Evolutionary conservation across 2,329 filamentous ascomycete species (phyloP).

Genomic region (Arthrobotrys entomopaga): DNA sequence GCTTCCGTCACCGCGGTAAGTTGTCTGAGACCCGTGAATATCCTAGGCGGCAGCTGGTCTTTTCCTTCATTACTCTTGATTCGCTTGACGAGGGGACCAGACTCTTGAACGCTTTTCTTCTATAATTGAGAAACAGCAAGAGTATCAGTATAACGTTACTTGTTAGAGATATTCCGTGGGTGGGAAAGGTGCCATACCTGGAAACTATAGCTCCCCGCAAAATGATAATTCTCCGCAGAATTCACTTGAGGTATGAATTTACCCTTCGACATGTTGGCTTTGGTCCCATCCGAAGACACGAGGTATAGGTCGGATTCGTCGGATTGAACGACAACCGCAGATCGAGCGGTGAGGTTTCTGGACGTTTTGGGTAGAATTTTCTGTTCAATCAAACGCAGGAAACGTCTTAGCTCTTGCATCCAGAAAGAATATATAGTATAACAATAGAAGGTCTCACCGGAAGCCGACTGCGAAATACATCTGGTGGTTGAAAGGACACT

Average conservation of each 20-base stretch:
- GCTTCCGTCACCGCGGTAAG: conserved; percentile 23
- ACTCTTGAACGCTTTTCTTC: conserved; percentile 22
- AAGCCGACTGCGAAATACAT: conserved; percentile 42
- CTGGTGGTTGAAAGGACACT: conserved; percentile 31
- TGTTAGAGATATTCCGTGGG: not conserved
- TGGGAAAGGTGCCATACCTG: conserved; percentile 9
- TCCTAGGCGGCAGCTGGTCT: conserved; percentile 32
- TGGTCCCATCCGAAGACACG: conserved; percentile 32
- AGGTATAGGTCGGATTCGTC: conserved; percentile 48
- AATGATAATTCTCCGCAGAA: conserved; percentile 23
- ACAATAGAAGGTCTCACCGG: conserved; percentile 14
- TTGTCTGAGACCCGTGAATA: conserved; percentile 44
- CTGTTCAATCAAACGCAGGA: not conserved
- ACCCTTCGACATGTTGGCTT: conserved; percentile 43
- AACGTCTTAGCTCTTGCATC: not conserved
- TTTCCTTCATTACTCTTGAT: conserved; percentile 28
- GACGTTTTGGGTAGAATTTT: conserved; percentile 35
- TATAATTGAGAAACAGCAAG: conserved; percentile 1
- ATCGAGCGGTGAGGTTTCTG: conserved; percentile 34
- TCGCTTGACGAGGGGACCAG: conserved; percentile 31
- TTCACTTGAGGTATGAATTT: conserved; percentile 21
- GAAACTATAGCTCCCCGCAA: conserved; percentile 29
- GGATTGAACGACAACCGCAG: conserved; percentile 50
- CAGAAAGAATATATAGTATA: not conserved
- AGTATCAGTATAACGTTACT: not conserved